Evolutionary conservation across 140 eudicot species (phyloP), one percentile per base, ranked within the genome.

Genomic region (Stevia rebaudiana): DNA sequence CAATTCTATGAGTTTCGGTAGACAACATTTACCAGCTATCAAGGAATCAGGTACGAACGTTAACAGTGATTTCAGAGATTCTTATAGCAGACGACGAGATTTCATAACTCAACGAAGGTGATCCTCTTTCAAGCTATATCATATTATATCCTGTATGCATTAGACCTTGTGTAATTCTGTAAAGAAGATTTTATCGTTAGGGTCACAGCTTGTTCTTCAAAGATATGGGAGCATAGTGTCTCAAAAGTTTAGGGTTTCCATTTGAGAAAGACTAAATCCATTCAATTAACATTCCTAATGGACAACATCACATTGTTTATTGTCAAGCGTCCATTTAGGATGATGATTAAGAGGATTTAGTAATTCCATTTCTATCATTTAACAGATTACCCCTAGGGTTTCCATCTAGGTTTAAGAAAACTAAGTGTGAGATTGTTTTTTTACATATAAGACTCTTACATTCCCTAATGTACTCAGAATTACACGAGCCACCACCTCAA

Each of bases 71-170:
- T 1, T 21, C 33, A 69, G 60, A 11, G 63, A 33, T 71, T 71
- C 44, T 15, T 11, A 0, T 0, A 23, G 22, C 35, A 56, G 81
- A 21, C 55, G 68, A 52, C 63, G 76, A 59, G 60, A 62, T 63
- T 63, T 35, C 33, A 7, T 58, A 31, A 54, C 56, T 58, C 79
- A 40, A 21, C 48, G 72, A 77, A 79, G 85, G 92, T 84, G 40
- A 11, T 28, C 30, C 9, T 53, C 4, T 47, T 21, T 49, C 23
- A 49, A 31, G 19, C 44, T 35, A 33, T 28, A 10, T 22, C 16
- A 3, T 11, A 7, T 63, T 25, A 35, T 36, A 22, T 8, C 15
- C 11, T 40, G 8, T n/a, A 55, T 55, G 22, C 62, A 55, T 8
- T 30, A 15, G 6, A 55, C 42, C 8, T 23, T 61, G 11, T 24